Evolutionary conservation across 2,329 filamentous ascomycete genomes (phyloP).

Genomic region (Curvularia sp.): DNA sequence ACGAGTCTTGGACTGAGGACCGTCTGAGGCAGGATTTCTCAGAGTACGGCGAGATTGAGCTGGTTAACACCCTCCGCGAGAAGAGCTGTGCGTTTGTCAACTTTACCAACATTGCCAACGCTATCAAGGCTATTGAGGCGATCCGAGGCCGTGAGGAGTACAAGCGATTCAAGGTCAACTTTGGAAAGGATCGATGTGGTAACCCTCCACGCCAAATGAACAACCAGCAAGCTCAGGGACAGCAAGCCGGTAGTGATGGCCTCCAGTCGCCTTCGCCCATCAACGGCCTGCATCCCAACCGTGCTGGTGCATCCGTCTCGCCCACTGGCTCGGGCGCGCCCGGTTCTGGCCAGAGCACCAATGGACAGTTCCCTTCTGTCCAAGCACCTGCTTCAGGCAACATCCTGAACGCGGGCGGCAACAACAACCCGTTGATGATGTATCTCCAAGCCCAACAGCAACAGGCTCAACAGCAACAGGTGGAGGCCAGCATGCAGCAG

Average conservation of each 20-base stretch:
- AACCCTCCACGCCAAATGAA: conserved; percentile 91
- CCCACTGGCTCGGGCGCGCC: conserved; percentile 65
- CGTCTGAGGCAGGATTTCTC: conserved; percentile 95
- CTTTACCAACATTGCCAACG: conserved; percentile 99
- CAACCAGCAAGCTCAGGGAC: conserved; percentile 64
- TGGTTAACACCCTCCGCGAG: conserved; percentile 94
- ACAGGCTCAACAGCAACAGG: conserved; percentile 53
- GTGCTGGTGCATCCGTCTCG: conserved; percentile 65
- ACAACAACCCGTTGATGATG: conserved; percentile 89
- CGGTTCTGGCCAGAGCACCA: conserved; percentile 60
- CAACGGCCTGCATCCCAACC: conserved; percentile 63
- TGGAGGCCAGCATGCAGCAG: conserved; percentile 46
- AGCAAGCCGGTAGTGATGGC: conserved; percentile 69
- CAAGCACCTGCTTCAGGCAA: conserved; percentile 71
- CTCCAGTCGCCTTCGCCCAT: conserved; percentile 63
- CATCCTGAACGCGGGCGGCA: conserved; percentile 78
- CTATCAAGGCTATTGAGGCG: conserved; percentile 98
- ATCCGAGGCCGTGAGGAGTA: conserved; percentile 95
- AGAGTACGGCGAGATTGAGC: conserved; percentile 95
- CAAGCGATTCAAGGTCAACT: conserved; percentile 99
- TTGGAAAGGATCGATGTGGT: conserved; percentile 97
- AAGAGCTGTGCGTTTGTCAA: conserved; percentile 99
- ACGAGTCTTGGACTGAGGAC: conserved; percentile 97
- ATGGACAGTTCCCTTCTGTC: conserved; percentile 66
- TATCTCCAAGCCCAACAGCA: conserved; percentile 76